Base-by-base conservation (phyloP, 805 yeast species). In the Clavispora asparagi region DNA sequence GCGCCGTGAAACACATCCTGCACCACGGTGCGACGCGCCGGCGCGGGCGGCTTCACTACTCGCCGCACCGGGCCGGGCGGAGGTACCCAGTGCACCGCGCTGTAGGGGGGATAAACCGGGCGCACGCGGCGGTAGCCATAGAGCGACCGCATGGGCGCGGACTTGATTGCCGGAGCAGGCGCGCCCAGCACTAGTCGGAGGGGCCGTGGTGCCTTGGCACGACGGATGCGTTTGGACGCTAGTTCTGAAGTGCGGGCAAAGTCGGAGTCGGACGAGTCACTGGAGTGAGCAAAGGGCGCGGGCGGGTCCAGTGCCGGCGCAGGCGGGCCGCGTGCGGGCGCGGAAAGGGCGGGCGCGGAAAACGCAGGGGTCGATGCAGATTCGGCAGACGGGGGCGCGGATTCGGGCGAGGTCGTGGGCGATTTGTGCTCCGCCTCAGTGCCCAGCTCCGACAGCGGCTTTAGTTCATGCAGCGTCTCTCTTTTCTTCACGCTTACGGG, bases 1-100 rank as follows among this genome's bases (percentile, higher is more conserved):
- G 74, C 78, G 2, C 75, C 76, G 44, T 67, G 68, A 52, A 74
- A 78, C 3, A 78, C 78, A 54, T 78, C 82, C 39, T 47, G 43
- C 3, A 54, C 58, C 11, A 56, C 56, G 32, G 45, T 47, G 27
- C 52, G 44, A 32, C 52, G 45, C 42, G 14, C 48, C 40, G 17
- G 38, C 11, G 38, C 39, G 10, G 55, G 52, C n/a, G 49, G 35
- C 16, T 45, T 47, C 17, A 47, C 39, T 29, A 47, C 43, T 2
- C 37, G 37, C n/a, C 37, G 37, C 37, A 17, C 37, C 36, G 13
- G 50, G 40, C 23, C 43, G 10, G 54, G 54, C 16, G 49, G 40
- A 16, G 43, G 47, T n/a, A 45, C 36, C 32, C 44, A 41, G 23
- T 49, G 53, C 32, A 45, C 38, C 7, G 51, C 47, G 14, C 52